A percentile compares a stretch with the other conserved stretches of the same genome.
Conservation (phyloP, 441 rosid species). For the Jatropha multifida region DNA sequence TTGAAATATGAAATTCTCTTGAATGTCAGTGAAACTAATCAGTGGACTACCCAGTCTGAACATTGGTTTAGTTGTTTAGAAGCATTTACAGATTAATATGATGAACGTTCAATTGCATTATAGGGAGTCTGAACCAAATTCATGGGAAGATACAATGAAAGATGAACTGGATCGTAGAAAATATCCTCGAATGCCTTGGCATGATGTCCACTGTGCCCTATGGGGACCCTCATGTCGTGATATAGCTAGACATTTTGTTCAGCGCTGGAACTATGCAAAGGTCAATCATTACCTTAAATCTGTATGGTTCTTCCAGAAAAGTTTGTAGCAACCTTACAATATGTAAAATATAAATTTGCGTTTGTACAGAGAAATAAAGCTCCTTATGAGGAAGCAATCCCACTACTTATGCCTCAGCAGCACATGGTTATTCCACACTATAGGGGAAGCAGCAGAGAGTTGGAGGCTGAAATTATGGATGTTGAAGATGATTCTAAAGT, state of each 20-base stretch:
- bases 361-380: constrained; percentile 88
- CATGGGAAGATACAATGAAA: constrained; percentile 97
- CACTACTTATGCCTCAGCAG: constrained; percentile 97
- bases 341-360: constrained; percentile 13
- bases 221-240: constrained; percentile 99
- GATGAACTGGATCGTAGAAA: constrained; percentile 91
- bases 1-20: neutral
- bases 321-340: constrained; percentile 6
- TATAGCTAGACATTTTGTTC: constrained; percentile 96
- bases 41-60: neutral
- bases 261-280: constrained; percentile 99
- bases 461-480: constrained; percentile 45
- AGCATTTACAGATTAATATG: constrained; percentile 1
- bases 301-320: constrained; percentile 17
- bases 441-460: constrained; percentile 64
- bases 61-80: constrained; percentile 1
- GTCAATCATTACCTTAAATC: constrained; percentile 36
- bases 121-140: constrained; percentile 99
- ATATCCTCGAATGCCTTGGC: constrained; percentile 99
- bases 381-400: constrained; percentile 91
- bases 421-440: constrained; percentile 99
- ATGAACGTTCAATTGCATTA: constrained; percentile 11
- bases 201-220: constrained; percentile 98
- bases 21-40: neutral
- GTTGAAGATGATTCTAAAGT: constrained; percentile 42